Evolutionary conservation across 768 basidiomycete species (phyloP).

Genomic region (Psilocybe sp.): DNA sequence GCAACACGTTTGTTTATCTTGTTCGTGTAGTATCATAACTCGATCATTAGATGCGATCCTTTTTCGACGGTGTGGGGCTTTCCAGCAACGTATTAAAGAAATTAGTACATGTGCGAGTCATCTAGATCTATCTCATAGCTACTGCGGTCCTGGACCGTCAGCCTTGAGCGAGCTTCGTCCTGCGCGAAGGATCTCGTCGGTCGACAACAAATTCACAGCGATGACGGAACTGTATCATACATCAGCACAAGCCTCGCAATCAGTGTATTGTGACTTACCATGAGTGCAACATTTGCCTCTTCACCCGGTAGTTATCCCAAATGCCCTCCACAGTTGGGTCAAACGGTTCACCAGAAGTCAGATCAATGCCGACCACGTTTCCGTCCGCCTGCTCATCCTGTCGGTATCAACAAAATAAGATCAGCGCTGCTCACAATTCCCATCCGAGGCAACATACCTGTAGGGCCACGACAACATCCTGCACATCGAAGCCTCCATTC

Average conservation of each 20-base stretch:
- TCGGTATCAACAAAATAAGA: background rate
- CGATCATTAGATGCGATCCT: background rate
- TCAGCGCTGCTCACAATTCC: background rate
- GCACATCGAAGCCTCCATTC: conserved; percentile 97
- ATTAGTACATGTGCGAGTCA: background rate
- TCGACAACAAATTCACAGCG: conserved; percentile 90
- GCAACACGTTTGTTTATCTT: conserved; percentile 2
- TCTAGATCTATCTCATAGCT: conserved; percentile 7
- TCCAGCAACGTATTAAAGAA: conserved; percentile 1
- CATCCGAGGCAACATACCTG: conserved; percentile 49
- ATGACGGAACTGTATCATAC: conserved; percentile 71
- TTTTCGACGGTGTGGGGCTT: background rate
- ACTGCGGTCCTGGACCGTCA: conserved; percentile 33
- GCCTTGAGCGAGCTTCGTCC: conserved; percentile 86
- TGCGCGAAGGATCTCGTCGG: conserved; percentile 92
- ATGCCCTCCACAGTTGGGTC: conserved; percentile 95
- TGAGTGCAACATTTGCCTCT: conserved; percentile 97
- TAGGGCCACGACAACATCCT: conserved; percentile 88
- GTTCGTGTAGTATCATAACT: conserved; percentile 3
- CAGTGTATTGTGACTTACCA: conserved; percentile 51
- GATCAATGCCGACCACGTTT: conserved; percentile 87
- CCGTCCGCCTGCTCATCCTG: conserved; percentile 94
- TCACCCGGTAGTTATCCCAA: conserved; percentile 99
- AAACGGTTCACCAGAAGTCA: conserved; percentile 92
- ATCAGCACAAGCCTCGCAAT: conserved; percentile 12